Percentiles rank a stretch among this genome's conserved stretches.
phyloP scores from a whole-genome alignment of 768 basidiomycete species.

The Lentinula raphanica region DNA sequence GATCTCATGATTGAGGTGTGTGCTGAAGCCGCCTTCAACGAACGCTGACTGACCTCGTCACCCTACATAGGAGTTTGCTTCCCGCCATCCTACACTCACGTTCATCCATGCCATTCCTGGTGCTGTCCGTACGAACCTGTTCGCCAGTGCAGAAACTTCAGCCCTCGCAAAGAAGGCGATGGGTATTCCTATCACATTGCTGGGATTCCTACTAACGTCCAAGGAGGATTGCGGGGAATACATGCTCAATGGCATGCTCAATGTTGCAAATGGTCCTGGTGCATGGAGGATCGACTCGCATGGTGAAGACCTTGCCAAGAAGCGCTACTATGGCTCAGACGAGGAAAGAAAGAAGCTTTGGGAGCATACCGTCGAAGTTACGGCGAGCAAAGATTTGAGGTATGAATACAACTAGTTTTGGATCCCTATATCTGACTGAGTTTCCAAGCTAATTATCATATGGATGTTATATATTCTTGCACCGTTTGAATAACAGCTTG shows the following conservation, averaged over 20 bases:
- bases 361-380: conserved; percentile 17
- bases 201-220: conserved; percentile 2
- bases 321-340: conserved; percentile 5
- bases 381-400: background rate
- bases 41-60: conserved; percentile 1
- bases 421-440: background rate
- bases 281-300: conserved; percentile 12
- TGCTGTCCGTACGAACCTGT: conserved; percentile 25
- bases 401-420: background rate
- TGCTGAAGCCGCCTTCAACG: too few relatives aligned
- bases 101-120: conserved; percentile 35
- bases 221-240: conserved; percentile 17
- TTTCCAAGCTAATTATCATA: background rate
- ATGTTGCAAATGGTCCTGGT: conserved; percentile 10
- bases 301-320: conserved; percentile 17
- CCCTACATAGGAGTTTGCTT: conserved; percentile 24
- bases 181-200: conserved; percentile 8
- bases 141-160: conserved; percentile 13
- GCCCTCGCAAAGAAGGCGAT: conserved; percentile 9
- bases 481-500: too few relatives aligned
- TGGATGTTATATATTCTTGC: too few relatives aligned
- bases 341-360: conserved; percentile 12
- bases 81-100: conserved; percentile 24
- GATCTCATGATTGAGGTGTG: conserved; percentile 19
- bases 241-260: conserved; percentile 7